These are phyloP conservation scores for Chlorella sorokiniana DNA, from an alignment of 139 green algal species.

Conservation along the genomic window DNA sequence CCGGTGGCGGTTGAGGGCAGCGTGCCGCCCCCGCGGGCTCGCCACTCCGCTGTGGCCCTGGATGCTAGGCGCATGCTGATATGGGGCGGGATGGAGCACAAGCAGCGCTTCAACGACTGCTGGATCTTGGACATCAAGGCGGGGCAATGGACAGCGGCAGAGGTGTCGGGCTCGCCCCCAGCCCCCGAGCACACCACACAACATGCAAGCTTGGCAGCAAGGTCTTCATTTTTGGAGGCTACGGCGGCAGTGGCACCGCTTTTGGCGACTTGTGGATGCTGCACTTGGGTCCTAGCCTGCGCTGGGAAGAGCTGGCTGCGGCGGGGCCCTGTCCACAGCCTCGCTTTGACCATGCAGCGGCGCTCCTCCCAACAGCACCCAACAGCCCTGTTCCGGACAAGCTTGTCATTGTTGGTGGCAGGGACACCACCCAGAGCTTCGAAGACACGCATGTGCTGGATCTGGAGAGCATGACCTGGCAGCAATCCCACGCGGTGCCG, in stretches of 20 bases:
- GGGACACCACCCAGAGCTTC: constrained; percentile 75
- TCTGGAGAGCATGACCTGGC: constrained; percentile 73
- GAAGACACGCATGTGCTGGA: constrained; percentile 80
- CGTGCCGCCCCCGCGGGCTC: constrained; percentile 61
- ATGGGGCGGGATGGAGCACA: constrained; percentile 81
- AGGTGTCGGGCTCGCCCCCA: constrained; percentile 51
- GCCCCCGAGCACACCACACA: constrained; percentile 77
- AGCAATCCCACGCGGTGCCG: constrained; percentile 48
- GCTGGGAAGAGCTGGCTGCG: constrained; percentile 36
- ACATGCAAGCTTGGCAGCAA: constrained; percentile 66
- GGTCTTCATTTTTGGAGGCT: constrained; percentile 82
- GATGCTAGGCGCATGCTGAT: constrained; percentile 72
- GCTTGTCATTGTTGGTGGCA: constrained; percentile 81
- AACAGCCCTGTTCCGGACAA: constrained; percentile 75
- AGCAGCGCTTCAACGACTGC: constrained; percentile 75
- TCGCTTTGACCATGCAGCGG: constrained; percentile 78
- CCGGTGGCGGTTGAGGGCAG: constrained; percentile 9
- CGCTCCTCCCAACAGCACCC: constrained; percentile 62
- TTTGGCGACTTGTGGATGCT: constrained; percentile 82
- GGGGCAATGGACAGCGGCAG: constrained; percentile 62
- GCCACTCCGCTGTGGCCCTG: constrained; percentile 72
- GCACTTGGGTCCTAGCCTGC: constrained; percentile 39
- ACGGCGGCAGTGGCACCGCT: constrained; percentile 75
- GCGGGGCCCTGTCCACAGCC: constrained; percentile 34
- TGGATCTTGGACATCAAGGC: constrained; percentile 73